These are phyloP conservation scores for Pleurotus eryngii DNA, from an alignment of 768 basidiomycete genomes.

Conservation along the genomic window DNA sequence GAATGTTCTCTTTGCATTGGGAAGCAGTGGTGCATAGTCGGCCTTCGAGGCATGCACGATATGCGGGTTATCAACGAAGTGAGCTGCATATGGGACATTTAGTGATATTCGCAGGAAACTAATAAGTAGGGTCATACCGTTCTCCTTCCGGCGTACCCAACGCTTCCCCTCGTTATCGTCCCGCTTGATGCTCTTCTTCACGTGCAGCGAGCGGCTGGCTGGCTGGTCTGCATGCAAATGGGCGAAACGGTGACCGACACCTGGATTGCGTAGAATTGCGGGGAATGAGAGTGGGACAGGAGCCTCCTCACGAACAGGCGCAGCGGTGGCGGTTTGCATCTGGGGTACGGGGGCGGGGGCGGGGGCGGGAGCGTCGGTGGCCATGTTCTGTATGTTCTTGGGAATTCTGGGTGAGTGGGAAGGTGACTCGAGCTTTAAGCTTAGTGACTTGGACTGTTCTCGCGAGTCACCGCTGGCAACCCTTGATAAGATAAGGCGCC, in stretches of 20 bases:
- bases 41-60: constrained; percentile 56
- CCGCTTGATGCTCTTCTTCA: constrained; percentile 41
- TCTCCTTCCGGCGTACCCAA: constrained; percentile 73
- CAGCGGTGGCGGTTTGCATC: not conserved
- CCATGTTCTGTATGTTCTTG: no score
- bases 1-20: constrained; percentile 55
- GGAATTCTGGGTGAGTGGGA: no score
- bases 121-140: constrained; percentile 43
- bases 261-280: constrained; percentile 60
- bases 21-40: constrained; percentile 48
- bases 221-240: constrained; percentile 36
- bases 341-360: not conserved
- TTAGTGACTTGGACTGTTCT: no score
- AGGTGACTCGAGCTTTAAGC: no score
- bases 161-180: constrained; percentile 76
- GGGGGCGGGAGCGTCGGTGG: no score
- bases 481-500: no score
- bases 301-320: constrained; percentile 5
- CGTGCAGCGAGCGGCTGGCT: constrained; percentile 11
- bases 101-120: not conserved
- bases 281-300: constrained; percentile 69
- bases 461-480: no score
- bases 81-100: constrained; percentile 39
- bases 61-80: constrained; percentile 71
- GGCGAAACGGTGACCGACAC: constrained; percentile 48